Base-by-base conservation (phyloP, 2,329 filamentous ascomycete species). In the Aspergillus aculeatus region DNA sequence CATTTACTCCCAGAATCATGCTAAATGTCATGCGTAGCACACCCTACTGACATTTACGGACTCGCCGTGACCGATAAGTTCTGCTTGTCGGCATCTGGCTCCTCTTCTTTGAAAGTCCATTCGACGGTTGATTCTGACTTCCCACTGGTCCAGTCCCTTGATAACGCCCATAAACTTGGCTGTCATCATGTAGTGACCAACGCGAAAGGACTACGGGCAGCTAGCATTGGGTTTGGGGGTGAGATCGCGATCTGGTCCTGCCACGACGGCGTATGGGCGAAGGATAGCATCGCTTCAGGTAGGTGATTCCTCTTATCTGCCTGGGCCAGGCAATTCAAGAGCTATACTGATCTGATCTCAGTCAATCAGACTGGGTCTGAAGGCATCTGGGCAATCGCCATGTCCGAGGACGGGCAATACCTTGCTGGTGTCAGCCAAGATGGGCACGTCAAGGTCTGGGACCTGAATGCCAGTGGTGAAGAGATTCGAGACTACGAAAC, bases 371-470 rank as follows among this genome's bases (percentile, higher is more conserved):
- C 86, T 70, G 83, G 84, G 59, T 83, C 87, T 2, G 89, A 88
- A 47, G 89, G 94, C 70, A 83, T 89, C 10, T 99, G 95, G 95
- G 92, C 94, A 0, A 81, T 97, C 66, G 89, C 92, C 0, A 81
- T 99, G 63, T 96, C 90, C 70, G 86, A 88, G 62, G 88, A 96
- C 72, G 95, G 95, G 52, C 85, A 87, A 64, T 95, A 89, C 71
- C 83, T 98, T 16, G 92, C 92, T n/a, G 87, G 87, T 66, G 96
- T 92, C 14, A 95, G 91, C 3, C 89, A 92, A 69, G 90, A 96
- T 72, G 95, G 95, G 3, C 86, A 89, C 57, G 87, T 98, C 71
- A 92, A 93, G 68, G 90, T 98, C 47, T 98, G 93, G 91, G 88
- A 96, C 71, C 76, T 89, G 31, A 71, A 79, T 52, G 81, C 78